Evolutionary conservation across 2,329 filamentous ascomycete genomes (phyloP).

Genomic region (Pezizomycotina sp.): DNA sequence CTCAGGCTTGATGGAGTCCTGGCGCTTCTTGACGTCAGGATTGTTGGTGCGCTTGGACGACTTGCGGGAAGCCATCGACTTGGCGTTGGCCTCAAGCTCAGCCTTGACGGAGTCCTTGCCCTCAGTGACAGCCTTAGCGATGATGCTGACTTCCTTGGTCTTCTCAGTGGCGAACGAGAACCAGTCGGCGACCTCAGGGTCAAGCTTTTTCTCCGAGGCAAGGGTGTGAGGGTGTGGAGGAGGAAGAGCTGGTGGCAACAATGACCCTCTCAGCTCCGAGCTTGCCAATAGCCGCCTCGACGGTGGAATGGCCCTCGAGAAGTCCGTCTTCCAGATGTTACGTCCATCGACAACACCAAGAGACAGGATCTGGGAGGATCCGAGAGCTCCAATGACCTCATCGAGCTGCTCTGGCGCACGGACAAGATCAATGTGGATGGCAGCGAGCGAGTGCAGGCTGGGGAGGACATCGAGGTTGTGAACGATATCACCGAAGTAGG

Average conservation of each 20-base stretch:
- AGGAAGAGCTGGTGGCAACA: slow-evolving; percentile 94
- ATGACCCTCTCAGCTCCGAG: slow-evolving; percentile 96
- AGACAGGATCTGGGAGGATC: slow-evolving; percentile 77
- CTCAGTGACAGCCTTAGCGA: slow-evolving; percentile 92
- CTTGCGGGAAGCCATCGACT: slow-evolving; percentile 78
- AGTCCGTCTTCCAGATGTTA: slow-evolving; percentile 99
- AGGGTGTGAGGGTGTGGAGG: slow-evolving; percentile 95
- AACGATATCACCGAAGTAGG: slow-evolving; percentile 98
- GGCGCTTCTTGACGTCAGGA: slow-evolving; percentile 90
- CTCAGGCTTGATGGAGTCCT: slow-evolving; percentile 65
- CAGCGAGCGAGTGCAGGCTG: slow-evolving; percentile 55
- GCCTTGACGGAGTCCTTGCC: slow-evolving; percentile 72
- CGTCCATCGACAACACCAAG: slow-evolving; percentile 94
- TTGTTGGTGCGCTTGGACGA: slow-evolving; percentile 93
- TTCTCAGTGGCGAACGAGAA: slow-evolving; percentile 98
- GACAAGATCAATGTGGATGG: slow-evolving; percentile 87
- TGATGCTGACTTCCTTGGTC: slow-evolving; percentile 72
- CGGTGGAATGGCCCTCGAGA: slow-evolving; percentile 83
- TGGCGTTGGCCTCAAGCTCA: slow-evolving; percentile 91
- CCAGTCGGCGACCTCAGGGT: slow-evolving; percentile 86
- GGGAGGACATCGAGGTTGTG: slow-evolving; percentile 92
- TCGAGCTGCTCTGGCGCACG: slow-evolving; percentile 96
- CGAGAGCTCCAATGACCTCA: slow-evolving; percentile 64
- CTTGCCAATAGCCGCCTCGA: slow-evolving; percentile 83
- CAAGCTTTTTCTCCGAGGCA: slow-evolving; percentile 95